Evolutionary conservation across 139 green algal genomes (phyloP), one percentile per base, ranked within the genome.

Genomic region (Volvox africanus): DNA sequence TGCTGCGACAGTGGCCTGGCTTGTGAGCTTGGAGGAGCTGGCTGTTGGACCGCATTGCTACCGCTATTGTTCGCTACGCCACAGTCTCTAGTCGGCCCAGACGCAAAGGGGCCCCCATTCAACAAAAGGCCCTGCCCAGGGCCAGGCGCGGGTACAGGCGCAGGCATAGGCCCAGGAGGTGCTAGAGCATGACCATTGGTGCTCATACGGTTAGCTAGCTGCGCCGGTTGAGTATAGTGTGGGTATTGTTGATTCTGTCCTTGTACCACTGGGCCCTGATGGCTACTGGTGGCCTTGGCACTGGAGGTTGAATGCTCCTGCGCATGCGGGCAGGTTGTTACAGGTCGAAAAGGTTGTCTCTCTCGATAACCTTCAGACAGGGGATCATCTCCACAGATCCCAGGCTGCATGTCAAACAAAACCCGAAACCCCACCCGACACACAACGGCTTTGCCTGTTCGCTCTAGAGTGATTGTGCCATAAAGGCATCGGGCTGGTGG

Each of bases 301-400:
- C 73, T 84, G 30, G 86, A 90, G 1, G 86, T 77, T 0, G 73
- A 84, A 0, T 55, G 50, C 73, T 90, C 86, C 86, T 90, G 84
- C 80, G 84, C 44, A 50, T 16, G 37, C 50, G 26, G 37, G 44
- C 44, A 68, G 16, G 32, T 33, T 79, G 21, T 21, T 36, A 30
- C 71, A 73, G 65, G 65, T 73, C 65, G 16, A 73, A 73, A 28
- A 12, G 24, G 65, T 73, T 73, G 44, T 55, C 44, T 55, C n/a
- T n/a, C n/a, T n/a, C n/a, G n/a, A n/a, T n/a, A n/a, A n/a, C n/a
- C n/a, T n/a, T n/a, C n/a, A n/a, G n/a, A n/a, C n/a, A n/a, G n/a
- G n/a, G n/a, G n/a, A n/a, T n/a, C n/a, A n/a, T n/a, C n/a, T n/a
- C n/a, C n/a, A n/a, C n/a, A n/a, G n/a, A n/a, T n/a, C n/a, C n/a